phyloP scores from a whole-genome alignment of 2,329 filamentous ascomycete species.

The Pseudogymnoascus sp. region DNA sequence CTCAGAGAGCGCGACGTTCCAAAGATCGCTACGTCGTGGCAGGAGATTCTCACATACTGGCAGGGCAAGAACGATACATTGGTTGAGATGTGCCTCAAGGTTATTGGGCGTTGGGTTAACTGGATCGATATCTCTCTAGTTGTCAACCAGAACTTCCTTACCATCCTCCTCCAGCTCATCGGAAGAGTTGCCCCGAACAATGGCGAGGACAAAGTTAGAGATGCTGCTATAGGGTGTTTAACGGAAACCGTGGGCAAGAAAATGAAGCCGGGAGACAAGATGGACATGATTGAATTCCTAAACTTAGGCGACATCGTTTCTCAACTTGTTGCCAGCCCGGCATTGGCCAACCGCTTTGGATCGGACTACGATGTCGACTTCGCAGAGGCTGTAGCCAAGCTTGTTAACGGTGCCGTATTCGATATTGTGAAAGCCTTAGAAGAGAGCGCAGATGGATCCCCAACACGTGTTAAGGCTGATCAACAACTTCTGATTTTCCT shows the following conservation, averaged over 20 bases:
- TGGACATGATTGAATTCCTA: slow-evolving; percentile 85
- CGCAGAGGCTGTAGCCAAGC: slow-evolving; percentile 87
- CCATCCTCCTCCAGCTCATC: slow-evolving; percentile 75
- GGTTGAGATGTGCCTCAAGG: slow-evolving; percentile 79
- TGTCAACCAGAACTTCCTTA: slow-evolving; percentile 82
- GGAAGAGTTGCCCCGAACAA: slow-evolving; percentile 59
- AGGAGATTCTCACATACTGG: slow-evolving; percentile 74
- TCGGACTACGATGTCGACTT: slow-evolving; percentile 91
- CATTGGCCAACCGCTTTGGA: slow-evolving; percentile 71
- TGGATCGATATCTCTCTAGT: slow-evolving; percentile 97
- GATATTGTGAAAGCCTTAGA: slow-evolving; percentile 86
- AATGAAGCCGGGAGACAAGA: slow-evolving; percentile 90
- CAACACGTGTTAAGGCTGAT: slow-evolving; percentile 67
- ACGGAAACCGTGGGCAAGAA: slow-evolving; percentile 97
- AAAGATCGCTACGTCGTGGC: slow-evolving; percentile 85
- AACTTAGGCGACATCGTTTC: slow-evolving; percentile 79
- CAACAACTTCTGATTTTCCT: slow-evolving; percentile 76
- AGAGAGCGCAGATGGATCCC: slow-evolving; percentile 50
- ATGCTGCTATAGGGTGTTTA: slow-evolving; percentile 88
- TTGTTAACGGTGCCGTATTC: slow-evolving; percentile 82
- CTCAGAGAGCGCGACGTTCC: slow-evolving; percentile 79
- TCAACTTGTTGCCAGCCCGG: slow-evolving; percentile 76
- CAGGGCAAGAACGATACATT: slow-evolving; percentile 58
- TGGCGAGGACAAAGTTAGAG: slow-evolving; percentile 69
- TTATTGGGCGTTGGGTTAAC: slow-evolving; percentile 95